Percentiles rank a stretch among this genome's conserved stretches.
Evolutionary conservation across 176 grass and related monocot species (phyloP).

Genomic region (Phoenix roebelenii): DNA sequence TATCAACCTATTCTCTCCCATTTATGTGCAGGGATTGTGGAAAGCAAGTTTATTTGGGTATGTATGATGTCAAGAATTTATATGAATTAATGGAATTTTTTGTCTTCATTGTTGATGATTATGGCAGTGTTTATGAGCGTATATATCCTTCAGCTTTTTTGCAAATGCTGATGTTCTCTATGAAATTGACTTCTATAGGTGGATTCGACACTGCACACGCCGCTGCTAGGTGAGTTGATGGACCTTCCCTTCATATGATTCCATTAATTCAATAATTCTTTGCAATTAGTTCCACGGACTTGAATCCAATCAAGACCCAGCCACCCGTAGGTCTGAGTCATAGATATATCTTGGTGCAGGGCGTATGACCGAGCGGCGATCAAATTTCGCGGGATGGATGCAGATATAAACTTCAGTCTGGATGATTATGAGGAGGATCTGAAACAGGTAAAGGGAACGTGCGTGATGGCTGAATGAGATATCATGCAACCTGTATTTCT

Average conservation of each 20-base stretch:
- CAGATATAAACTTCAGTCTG: slow-evolving; percentile 14
- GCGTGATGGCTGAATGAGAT: background rate
- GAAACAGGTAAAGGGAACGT: background rate
- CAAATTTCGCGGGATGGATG: slow-evolving; percentile 12
- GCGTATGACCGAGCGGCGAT: slow-evolving; percentile 17
- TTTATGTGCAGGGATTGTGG: slow-evolving; percentile 51
- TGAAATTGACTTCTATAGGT: background rate
- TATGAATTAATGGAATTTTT: no score
- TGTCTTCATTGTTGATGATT: no score
- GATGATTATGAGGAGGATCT: slow-evolving; percentile 14
- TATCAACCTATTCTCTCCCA: background rate
- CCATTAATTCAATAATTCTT: background rate
- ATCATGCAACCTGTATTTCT: no score
- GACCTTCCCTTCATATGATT: background rate
- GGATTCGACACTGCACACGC: slow-evolving; percentile 15
- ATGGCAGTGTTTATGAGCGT: no score
- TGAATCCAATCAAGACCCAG: no score
- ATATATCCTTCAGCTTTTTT: background rate
- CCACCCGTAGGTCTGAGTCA: background rate
- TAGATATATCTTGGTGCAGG: background rate
- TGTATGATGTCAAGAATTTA: slow-evolving; percentile 3
- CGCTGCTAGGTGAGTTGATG: slow-evolving; percentile 10
- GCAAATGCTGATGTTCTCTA: slow-evolving; percentile 4
- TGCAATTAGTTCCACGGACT: background rate
- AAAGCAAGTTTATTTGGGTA: slow-evolving; percentile 80